These are phyloP conservation scores for Schizochytrium sp. DNA, from an alignment of 108 stramenopile species.

Conservation along the genomic window DNA sequence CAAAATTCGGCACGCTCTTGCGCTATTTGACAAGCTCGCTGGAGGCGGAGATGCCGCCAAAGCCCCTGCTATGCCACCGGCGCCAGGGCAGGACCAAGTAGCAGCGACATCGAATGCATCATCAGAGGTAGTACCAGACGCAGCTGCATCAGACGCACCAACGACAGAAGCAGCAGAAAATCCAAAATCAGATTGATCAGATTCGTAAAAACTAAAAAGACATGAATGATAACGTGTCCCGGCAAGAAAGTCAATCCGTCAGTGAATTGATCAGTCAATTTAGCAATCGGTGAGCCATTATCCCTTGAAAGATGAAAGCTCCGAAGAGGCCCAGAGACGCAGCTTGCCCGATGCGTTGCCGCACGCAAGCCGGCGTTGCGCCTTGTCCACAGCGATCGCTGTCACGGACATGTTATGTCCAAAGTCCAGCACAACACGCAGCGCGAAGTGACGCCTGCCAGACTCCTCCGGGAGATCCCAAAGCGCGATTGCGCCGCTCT, in stretches of 20 bases:
- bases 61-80: too few relatives aligned
- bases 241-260: not conserved
- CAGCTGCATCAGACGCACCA: too few relatives aligned
- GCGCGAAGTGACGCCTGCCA: not conserved
- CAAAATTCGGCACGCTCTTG: not conserved
- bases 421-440: not conserved
- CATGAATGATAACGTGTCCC: not conserved
- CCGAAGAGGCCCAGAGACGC: not conserved
- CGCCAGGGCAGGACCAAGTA: too few relatives aligned
- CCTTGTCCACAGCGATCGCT: not conserved
- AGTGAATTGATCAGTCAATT: not conserved
- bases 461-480: not conserved
- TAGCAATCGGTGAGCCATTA: not conserved
- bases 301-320: not conserved
- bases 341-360: not conserved
- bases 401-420: not conserved
- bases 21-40: not conserved
- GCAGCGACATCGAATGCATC: too few relatives aligned
- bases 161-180: too few relatives aligned
- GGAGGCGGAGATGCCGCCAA: too few relatives aligned
- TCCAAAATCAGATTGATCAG: too few relatives aligned
- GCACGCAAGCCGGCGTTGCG: slow-evolving; percentile 6
- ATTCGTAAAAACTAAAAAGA: too few relatives aligned
- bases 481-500: not conserved
- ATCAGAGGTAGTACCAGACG: too few relatives aligned